Conservation (phyloP, 2,329 filamentous ascomycete genomes). For the Colletotrichum karsti region DNA sequence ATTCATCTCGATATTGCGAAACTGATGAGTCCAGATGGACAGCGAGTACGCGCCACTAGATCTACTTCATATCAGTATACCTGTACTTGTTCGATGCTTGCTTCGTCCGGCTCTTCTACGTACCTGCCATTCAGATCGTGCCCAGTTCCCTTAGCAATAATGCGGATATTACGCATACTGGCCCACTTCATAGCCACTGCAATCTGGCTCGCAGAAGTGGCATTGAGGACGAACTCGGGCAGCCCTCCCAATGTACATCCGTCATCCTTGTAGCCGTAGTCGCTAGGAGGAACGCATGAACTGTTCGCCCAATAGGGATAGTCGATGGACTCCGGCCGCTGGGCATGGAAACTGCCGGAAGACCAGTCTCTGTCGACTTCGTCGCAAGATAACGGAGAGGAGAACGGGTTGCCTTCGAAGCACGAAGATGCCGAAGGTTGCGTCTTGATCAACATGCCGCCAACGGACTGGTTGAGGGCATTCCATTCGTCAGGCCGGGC, state of each 20-base stretch:
- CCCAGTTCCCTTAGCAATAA: conserved; percentile 61
- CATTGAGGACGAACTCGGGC: conserved; percentile 44
- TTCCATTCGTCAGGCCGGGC: background rate
- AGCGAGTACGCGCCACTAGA: conserved; percentile 29
- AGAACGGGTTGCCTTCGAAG: background rate
- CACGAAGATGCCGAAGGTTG: background rate
- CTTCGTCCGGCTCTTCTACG: conserved; percentile 42
- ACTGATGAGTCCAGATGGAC: conserved; percentile 28
- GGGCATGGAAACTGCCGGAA: background rate
- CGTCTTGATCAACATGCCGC: background rate
- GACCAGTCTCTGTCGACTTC: background rate
- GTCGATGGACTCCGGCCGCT: background rate
- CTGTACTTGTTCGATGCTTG: background rate
- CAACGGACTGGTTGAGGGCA: background rate
- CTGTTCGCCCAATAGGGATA: background rate
- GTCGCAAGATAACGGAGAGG: background rate
- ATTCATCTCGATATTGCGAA: background rate
- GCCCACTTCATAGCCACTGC: background rate
- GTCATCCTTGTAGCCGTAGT: background rate
- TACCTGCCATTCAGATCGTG: conserved; percentile 66
- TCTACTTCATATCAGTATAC: too few species aligned
- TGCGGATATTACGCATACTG: conserved; percentile 49
- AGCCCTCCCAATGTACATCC: conserved; percentile 42
- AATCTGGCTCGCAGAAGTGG: conserved; percentile 41
- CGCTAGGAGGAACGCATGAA: background rate